These are phyloP conservation scores for Vitis rupestris DNA, from an alignment of 164 flowering plant species.

Conservation along the genomic window DNA sequence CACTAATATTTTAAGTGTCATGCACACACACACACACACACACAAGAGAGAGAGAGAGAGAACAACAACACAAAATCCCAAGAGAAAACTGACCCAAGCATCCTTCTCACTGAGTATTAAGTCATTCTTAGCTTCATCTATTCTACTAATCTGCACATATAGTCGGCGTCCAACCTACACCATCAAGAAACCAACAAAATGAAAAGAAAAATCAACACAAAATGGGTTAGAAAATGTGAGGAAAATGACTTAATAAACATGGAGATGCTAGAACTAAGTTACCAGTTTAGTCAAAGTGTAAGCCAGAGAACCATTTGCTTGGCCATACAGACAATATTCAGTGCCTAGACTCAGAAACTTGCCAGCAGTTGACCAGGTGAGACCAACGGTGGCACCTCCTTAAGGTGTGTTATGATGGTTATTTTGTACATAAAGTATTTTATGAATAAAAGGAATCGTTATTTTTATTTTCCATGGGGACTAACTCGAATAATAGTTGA, in stretches of 20 bases:
- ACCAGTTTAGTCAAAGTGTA: not conserved
- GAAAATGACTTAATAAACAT: not conserved
- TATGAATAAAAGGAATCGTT: too few relatives aligned
- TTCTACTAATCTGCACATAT: constrained; percentile 60
- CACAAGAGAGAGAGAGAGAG: not conserved
- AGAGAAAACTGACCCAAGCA: constrained; percentile 76
- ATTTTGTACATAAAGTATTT: too few relatives aligned
- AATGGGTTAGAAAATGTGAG: not conserved
- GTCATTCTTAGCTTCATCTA: constrained; percentile 76
- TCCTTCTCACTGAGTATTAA: constrained; percentile 83
- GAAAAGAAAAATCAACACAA: not conserved
- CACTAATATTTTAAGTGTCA: not conserved
- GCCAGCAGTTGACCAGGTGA: too few relatives aligned
- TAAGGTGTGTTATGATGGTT: too few relatives aligned
- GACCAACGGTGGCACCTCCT: too few relatives aligned
- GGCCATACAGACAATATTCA: not conserved
- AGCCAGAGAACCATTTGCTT: not conserved
- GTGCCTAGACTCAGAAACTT: too few relatives aligned
- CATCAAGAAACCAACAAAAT: constrained; percentile 9
- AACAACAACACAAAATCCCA: not conserved
- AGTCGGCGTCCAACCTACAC: constrained; percentile 74
- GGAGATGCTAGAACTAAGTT: not conserved
- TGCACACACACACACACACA: not conserved
- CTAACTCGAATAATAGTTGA: too few relatives aligned
- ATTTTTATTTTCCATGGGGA: too few relatives aligned